phyloP scores from a whole-genome alignment of 768 basidiomycete species.

The Psilocybe cubensis region DNA sequence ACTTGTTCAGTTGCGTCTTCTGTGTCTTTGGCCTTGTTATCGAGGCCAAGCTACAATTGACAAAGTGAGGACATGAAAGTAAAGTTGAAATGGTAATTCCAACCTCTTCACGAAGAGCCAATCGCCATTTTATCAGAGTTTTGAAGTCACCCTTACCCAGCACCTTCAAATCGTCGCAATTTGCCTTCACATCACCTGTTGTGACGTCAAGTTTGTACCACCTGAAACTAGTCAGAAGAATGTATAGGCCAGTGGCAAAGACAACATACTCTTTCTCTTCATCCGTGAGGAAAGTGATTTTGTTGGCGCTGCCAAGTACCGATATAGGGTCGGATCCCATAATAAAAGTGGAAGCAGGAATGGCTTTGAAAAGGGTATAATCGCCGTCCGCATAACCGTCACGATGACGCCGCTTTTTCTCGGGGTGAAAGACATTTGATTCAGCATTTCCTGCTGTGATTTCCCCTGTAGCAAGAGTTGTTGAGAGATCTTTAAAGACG shows the following conservation, averaged over 20 bases:
- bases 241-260: not conserved
- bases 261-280: conserved; percentile 78
- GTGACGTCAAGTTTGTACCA: conserved; percentile 79
- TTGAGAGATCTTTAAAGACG: conserved; percentile 91
- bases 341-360: conserved; percentile 74
- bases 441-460: conserved; percentile 69
- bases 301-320: conserved; percentile 77
- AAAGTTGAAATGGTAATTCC: conserved; percentile 18
- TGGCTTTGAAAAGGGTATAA: conserved; percentile 83
- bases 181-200: conserved; percentile 77
- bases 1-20: conserved; percentile 78
- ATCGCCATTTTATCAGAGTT: conserved; percentile 87
- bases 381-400: conserved; percentile 97
- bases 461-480: conserved; percentile 45
- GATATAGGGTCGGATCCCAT: conserved; percentile 71
- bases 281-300: conserved; percentile 75
- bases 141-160: conserved; percentile 99
- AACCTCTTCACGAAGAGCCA: conserved; percentile 87
- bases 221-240: conserved; percentile 36
- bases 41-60: conserved; percentile 71
- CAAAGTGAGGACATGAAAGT: not conserved
- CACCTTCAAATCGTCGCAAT: conserved; percentile 92
- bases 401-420: conserved; percentile 91
- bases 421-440: conserved; percentile 95
- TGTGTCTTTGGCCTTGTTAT: conserved; percentile 72